Conservation (phyloP, 306 rosid genomes). For the Bauhinia variegata region DNA sequence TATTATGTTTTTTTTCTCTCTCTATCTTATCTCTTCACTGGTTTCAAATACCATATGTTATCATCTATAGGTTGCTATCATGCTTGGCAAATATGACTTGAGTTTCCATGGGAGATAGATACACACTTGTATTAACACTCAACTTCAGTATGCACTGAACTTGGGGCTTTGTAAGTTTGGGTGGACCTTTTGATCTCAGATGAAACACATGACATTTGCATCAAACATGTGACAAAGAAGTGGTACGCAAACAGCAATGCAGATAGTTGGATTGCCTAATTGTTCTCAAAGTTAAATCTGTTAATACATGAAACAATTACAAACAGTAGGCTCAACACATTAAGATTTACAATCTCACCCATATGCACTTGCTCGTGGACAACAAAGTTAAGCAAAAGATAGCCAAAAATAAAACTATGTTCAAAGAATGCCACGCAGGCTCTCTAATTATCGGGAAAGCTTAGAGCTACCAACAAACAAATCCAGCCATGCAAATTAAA, state of each 20-base stretch:
- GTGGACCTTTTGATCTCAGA: not conserved
- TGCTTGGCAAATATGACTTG: not conserved
- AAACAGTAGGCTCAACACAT: not conserved
- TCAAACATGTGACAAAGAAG: conserved; percentile 10
- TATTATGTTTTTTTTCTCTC: too few relatives aligned
- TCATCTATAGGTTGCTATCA: not conserved
- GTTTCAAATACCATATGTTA: not conserved
- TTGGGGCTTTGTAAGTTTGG: not conserved
- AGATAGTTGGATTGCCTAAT: not conserved
- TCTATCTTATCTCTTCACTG: too few relatives aligned
- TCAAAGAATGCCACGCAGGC: conserved; percentile 1
- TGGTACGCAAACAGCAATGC: too few relatives aligned
- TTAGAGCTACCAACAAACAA: conserved; percentile 5
- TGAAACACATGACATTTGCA: not conserved
- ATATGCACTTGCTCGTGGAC: conserved; percentile 9
- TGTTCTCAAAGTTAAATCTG: conserved; percentile 3
- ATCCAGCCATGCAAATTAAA: conserved; percentile 17
- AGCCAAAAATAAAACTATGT: conserved; percentile 22
- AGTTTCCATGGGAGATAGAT: not conserved
- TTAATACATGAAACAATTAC: conserved; percentile 2
- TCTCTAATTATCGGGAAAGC: conserved; percentile 32
- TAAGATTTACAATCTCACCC: not conserved
- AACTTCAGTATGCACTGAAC: not conserved
- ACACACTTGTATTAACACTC: not conserved
- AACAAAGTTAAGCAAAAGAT: conserved; percentile 7